Conservation (phyloP, 345 rosid genomes). For the Eutrema heterophyllum region DNA sequence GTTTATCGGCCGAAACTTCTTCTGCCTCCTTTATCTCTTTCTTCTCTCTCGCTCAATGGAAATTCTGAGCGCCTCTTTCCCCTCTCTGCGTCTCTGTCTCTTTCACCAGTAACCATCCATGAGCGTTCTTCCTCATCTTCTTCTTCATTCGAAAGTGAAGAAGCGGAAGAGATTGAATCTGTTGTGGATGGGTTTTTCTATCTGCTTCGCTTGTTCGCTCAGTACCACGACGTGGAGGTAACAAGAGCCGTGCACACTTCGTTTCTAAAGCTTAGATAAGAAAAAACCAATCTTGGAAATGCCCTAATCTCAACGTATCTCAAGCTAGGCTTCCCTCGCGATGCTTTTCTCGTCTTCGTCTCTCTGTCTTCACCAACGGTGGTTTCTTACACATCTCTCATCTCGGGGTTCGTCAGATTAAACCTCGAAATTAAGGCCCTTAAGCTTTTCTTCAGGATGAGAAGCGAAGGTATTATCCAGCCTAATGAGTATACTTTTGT, state of each 20-base stretch:
- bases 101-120: constrained; percentile 13
- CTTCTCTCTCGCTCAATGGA: constrained; percentile 21
- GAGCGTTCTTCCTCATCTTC: not conserved
- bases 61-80: constrained; percentile 20
- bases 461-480: constrained; percentile 16
- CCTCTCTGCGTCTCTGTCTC: constrained; percentile 19
- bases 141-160: not conserved
- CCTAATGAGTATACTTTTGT: constrained; percentile 34
- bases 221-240: constrained; percentile 40
- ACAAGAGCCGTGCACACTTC: constrained; percentile 61
- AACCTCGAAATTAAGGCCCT: constrained; percentile 48
- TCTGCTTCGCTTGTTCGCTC: constrained; percentile 51
- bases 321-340: constrained; percentile 48
- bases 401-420: constrained; percentile 57
- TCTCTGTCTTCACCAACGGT: constrained; percentile 53
- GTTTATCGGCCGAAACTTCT: too few relatives aligned
- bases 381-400: constrained; percentile 60
- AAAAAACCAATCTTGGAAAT: constrained; percentile 42
- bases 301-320: constrained; percentile 57
- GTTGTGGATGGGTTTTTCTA: constrained; percentile 31
- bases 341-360: constrained; percentile 48
- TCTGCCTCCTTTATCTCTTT: not conserved
- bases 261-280: constrained; percentile 43
- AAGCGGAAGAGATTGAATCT: constrained; percentile 18
- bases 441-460: constrained; percentile 58